phyloP scores from a whole-genome alignment of 768 basidiomycete genomes.

The Amanita muscaria region DNA sequence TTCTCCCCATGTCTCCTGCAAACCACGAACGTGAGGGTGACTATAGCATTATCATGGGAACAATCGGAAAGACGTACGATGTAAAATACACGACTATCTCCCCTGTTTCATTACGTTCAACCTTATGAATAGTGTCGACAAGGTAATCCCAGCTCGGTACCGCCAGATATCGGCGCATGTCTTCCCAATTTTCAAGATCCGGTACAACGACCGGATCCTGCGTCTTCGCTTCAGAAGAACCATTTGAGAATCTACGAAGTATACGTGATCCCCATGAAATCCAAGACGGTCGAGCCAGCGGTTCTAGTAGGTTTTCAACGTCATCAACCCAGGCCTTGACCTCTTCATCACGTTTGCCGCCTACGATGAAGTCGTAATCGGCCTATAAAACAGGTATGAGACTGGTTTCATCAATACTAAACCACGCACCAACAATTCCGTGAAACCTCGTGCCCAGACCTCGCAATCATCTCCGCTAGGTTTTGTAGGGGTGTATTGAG shows the following conservation, averaged over 20 bases:
- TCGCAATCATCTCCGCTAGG: not conserved
- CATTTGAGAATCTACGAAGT: not conserved
- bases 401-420: too few species aligned
- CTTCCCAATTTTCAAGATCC: conserved; percentile 1
- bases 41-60: not conserved
- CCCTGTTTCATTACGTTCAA: not conserved
- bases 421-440: too few species aligned
- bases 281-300: not conserved
- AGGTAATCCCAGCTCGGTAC: conserved; percentile 3
- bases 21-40: not conserved
- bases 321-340: conserved; percentile 2
- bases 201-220: conserved; percentile 1
- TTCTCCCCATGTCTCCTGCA: conserved; percentile 5
- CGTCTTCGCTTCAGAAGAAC: not conserved
- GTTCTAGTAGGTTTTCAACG: not conserved
- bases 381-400: not conserved
- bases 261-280: not conserved
- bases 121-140: conserved; percentile 2
- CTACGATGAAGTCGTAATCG: conserved; percentile 1
- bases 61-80: not conserved
- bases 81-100: conserved; percentile 6
- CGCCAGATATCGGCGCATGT: conserved; percentile 4
- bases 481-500: not conserved
- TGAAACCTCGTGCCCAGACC: too few species aligned
- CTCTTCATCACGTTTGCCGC: not conserved